A percentile compares a stretch with the other conserved stretches of the same genome.
phyloP scores from a whole-genome alignment of 2,329 filamentous ascomycete species.

The Tetracladium maxilliforme region DNA sequence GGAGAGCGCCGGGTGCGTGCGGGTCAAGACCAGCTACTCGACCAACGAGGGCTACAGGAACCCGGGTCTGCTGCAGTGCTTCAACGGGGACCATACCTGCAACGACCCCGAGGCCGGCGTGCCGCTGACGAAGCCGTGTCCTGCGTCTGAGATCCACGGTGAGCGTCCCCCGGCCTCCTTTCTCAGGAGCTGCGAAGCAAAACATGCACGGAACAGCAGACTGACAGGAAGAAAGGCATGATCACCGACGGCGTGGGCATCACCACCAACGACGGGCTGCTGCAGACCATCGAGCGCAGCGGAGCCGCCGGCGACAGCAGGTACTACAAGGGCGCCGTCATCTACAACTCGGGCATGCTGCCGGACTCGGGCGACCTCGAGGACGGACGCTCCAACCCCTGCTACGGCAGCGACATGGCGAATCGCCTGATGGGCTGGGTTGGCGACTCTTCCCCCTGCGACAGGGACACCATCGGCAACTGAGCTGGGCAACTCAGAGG shows the following conservation, averaged over 20 bases:
- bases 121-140: constrained; percentile 12
- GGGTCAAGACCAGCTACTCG: constrained; percentile 18
- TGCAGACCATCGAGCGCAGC: constrained; percentile 14
- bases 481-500: no score
- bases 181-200: not conserved
- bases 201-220: constrained; percentile 1
- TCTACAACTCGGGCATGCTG: constrained; percentile 24
- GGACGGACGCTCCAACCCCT: constrained; percentile 7
- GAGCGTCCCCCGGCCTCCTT: no score
- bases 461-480: constrained; percentile 4
- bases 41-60: constrained; percentile 24
- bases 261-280: constrained; percentile 16
- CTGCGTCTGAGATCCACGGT: constrained; percentile 8
- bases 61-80: constrained; percentile 24
- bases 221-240: constrained; percentile 22
- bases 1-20: constrained; percentile 27
- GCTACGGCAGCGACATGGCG: constrained; percentile 10
- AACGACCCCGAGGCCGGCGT: constrained; percentile 14
- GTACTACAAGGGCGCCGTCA: constrained; percentile 19
- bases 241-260: constrained; percentile 22
- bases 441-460: constrained; percentile 5
- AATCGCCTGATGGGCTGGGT: constrained; percentile 9
- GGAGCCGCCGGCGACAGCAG: constrained; percentile 10
- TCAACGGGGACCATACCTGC: constrained; percentile 20
- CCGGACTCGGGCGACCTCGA: constrained; percentile 15